Base-by-base conservation (phyloP, 2,329 filamentous ascomycete species). In the Aspergillus tubingensis region DNA sequence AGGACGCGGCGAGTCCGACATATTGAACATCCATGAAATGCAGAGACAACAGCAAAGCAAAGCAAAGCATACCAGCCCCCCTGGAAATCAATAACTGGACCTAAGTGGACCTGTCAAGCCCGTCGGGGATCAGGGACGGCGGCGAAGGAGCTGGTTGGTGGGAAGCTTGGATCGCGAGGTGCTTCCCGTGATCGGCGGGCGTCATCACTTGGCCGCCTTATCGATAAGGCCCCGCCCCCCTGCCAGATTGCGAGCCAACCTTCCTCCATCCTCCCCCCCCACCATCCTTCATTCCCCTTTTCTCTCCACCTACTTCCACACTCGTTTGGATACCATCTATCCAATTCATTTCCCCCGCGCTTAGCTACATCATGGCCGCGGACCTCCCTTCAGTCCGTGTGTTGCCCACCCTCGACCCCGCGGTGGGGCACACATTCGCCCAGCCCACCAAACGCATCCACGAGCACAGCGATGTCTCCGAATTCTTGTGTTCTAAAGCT, bases 401-500 rank as follows among this genome's bases (percentile, higher is more conserved):
- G 44, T 70, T 81, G 10, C 65, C 73, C 23, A 69, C 62, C 15
- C 77, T 90, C 51, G 81, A 86, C 70, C 70, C 76, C 17, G 73
- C 76, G 17, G 64, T 71, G 19, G 74, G 81, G 8, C 85, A 86
- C 71, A 72, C 65, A 32, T 97, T 96, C 76, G 72, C 81, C 55
- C 79, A 80, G 44, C 95, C 95, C 0, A 73, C 75, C 59, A 99
- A 98, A 77, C 83, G 83, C 70, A 99, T 99, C 79, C 84, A 96
- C 77, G 91, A 95, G 69, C 89, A 89, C 59, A 81, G 88, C 61
- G 92, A 98, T 81, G 90, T 99, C 57, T 76, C 85, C 19, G 85
- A 84, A 64, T 99, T 98, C 76, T 85, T 96, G 56, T 85, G 83
- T 8, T 92, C 91, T 52, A 86, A 85, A 67, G 95, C 92, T 48